A percentile compares a stretch with the other conserved stretches of the same genome.
Evolutionary conservation across 2,329 filamentous ascomycete genomes (phyloP).

Genomic region (Leptodontidium sp.): DNA sequence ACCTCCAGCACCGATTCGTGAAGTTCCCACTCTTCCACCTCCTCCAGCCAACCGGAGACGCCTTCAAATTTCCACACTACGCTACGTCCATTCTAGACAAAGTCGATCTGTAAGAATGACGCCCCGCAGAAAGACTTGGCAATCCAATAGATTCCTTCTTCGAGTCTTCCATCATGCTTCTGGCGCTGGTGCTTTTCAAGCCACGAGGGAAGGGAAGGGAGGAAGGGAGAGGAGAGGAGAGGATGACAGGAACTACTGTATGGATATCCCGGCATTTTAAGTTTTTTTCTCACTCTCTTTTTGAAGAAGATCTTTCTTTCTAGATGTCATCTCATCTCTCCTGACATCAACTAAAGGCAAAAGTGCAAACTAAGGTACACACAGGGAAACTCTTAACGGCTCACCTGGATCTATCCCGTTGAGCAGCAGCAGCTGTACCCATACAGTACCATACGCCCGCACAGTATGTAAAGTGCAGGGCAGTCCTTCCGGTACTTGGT

Average conservation of each 20-base stretch:
- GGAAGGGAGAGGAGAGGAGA: background rate
- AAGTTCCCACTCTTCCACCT: background rate
- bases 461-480: no score
- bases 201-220: slow-evolving; percentile 12
- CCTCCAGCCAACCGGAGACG: slow-evolving; percentile 15
- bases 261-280: slow-evolving; percentile 14
- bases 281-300: background rate
- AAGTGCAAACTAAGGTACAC: background rate
- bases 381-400: background rate
- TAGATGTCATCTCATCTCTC: background rate
- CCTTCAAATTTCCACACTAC: background rate
- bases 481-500: slow-evolving; percentile 12
- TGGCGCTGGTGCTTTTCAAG: slow-evolving; percentile 9
- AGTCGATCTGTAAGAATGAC: background rate
- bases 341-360: background rate
- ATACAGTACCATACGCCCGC: no score
- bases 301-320: background rate
- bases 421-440: background rate
- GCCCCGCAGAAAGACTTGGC: background rate
- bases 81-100: background rate
- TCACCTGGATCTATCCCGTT: background rate
- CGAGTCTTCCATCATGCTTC: slow-evolving; percentile 33
- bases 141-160: slow-evolving; percentile 28
- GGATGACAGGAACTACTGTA: slow-evolving; percentile 25
- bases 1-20: background rate